Evolutionary conservation across 1,284 basidiomycete genomes (phyloP).

Genomic region (Meira miltonrushii): DNA sequence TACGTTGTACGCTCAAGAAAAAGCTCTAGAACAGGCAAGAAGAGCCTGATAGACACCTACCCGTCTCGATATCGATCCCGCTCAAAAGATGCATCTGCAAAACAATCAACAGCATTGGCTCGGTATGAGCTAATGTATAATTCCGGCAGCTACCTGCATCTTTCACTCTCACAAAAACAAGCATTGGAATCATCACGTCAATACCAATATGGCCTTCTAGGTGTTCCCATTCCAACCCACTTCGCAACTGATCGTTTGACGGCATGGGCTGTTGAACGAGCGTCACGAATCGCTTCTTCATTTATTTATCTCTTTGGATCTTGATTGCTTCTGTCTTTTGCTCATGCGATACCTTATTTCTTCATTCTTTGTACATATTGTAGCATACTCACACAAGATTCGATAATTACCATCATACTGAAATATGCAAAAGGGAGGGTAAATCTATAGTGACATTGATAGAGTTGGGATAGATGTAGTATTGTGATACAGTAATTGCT

Average conservation of each 20-base stretch:
- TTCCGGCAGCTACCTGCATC: too few relatives aligned
- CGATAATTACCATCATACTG: not conserved
- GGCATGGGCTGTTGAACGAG: conserved; percentile 8
- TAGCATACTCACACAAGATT: not conserved
- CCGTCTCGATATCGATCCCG: too few relatives aligned
- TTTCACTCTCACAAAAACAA: not conserved
- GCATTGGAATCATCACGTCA: not conserved
- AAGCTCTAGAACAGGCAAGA: too few relatives aligned
- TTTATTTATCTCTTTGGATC: conserved; percentile 10
- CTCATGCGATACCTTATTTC: not conserved
- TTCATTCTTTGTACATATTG: not conserved
- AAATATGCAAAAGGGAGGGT: not conserved
- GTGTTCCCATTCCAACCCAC: not conserved
- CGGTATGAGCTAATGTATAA: too few relatives aligned
- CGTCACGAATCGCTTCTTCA: not conserved
- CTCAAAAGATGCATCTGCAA: too few relatives aligned
- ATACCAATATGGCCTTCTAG: not conserved
- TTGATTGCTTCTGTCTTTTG: conserved; percentile 1
- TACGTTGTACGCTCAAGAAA: too few relatives aligned
- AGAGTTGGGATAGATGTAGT: too few relatives aligned
- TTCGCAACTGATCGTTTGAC: not conserved
- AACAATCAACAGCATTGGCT: too few relatives aligned
- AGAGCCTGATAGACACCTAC: too few relatives aligned
- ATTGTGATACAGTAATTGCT: too few relatives aligned
- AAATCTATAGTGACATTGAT: too few relatives aligned